Base-by-base conservation (phyloP, 345 rosid genomes). In the Citrus trifoliata region DNA sequence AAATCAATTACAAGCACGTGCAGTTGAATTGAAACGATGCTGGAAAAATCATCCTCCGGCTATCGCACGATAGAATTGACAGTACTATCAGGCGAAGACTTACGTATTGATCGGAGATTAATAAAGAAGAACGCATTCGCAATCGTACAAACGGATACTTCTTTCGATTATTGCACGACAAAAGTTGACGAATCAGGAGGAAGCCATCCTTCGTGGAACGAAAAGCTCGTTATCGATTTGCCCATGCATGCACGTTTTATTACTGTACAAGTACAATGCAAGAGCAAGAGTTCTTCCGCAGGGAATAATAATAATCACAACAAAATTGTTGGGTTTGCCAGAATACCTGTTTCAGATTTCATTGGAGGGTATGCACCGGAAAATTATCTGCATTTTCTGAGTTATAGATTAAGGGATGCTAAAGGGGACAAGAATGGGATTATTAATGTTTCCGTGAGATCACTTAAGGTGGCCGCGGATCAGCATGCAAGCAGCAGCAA, bases 301-400 rank as follows among this genome's bases (percentile, higher is more conserved):
- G 85, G 86, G 0, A 80, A 78, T 53, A 53, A 51, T 2, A 16
- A 16, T 16, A 51, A 51, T 16, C 3, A 42, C 16, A 42, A 13
- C 51, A 53, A 53, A 5, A 53, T 0, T 5, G 58, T 92, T 7
- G 97, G 95, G 0, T 38, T 22, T 2, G 90, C 83, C 0, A 84
- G 68, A 19, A 78, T 94, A 32, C 95, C 97, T 1, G 80, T 88
- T 33, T 78, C 90, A 0, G 97, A 94, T 80, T 87, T 94, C 38
- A 14, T 87, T 0, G 92, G 89, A 24, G 92, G 89, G 7, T 83
- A 82, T 53, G 51, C 80, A 2, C 94, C 93, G 1, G 85, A 61
- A 25, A 88, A 85, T n/a, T 82, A 86, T 79, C 70, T 90, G 33
- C 94, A 89, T 7, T 86, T 94, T 55, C 80, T 94, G 88, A 94